Evolutionary conservation across 306 rosid species (phyloP).

Genomic region (Alnus glutinosa): DNA sequence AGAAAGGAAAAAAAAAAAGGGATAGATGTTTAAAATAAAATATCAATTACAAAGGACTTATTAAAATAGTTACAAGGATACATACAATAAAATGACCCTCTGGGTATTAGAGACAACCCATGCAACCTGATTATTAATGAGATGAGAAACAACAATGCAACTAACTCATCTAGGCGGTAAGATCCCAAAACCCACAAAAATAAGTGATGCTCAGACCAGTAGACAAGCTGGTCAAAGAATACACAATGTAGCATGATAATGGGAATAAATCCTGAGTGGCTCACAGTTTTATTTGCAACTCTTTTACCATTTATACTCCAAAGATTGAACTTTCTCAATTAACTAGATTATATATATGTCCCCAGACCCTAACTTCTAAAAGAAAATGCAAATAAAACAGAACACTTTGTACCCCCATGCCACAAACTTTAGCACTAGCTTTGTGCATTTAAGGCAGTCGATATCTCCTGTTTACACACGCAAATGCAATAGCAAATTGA

Average conservation of each 20-base stretch:
- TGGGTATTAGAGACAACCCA: background rate
- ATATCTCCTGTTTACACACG: background rate
- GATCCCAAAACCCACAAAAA: background rate
- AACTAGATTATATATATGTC: background rate
- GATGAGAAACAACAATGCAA: slow-evolving; percentile 6
- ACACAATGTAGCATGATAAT: background rate
- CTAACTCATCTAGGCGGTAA: background rate
- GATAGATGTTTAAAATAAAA: background rate
- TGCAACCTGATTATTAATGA: background rate
- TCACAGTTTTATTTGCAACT: background rate
- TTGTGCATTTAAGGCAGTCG: background rate
- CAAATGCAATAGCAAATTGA: background rate
- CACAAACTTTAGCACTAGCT: background rate
- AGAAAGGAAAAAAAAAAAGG: background rate
- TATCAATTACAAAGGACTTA: background rate
- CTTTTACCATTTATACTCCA: background rate
- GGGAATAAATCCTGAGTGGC: background rate
- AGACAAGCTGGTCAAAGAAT: background rate
- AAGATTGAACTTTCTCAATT: background rate
- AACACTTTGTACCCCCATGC: background rate
- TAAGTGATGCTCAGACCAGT: background rate
- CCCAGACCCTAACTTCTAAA: background rate
- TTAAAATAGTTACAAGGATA: background rate
- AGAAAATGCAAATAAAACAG: background rate
- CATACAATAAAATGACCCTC: slow-evolving; percentile 1